Percentiles rank a stretch among this genome's conserved stretches.
These are phyloP conservation scores for Schizosaccharomyces versatilis DNA, from an alignment of 1,139 yeast genomes.

Conservation along the genomic window DNA sequence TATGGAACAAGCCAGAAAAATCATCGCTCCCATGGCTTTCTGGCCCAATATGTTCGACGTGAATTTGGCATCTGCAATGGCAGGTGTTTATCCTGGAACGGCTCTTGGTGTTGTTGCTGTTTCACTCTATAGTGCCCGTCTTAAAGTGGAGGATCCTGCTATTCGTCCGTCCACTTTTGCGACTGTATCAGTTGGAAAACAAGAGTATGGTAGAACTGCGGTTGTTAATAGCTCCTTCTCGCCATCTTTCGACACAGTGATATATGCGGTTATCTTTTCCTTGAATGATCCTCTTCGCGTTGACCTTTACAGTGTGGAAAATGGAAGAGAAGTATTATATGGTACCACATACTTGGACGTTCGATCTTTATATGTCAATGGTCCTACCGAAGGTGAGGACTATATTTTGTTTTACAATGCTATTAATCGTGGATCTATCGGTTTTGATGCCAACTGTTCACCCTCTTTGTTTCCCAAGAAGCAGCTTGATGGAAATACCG, in stretches of 20 bases:
- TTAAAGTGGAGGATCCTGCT: conserved; percentile 42
- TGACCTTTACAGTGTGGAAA: conserved; percentile 51
- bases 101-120: conserved; percentile 72
- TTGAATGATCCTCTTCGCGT: conserved; percentile 63
- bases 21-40: conserved; percentile 72
- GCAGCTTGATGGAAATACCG: conserved; percentile 64
- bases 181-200: conserved; percentile 25
- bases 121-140: conserved; percentile 41
- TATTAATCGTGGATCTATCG: conserved; percentile 54
- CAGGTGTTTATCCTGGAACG: conserved; percentile 61
- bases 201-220: conserved; percentile 42
- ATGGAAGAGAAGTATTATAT: conserved; percentile 13
- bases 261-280: conserved; percentile 46
- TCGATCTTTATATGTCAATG: conserved; percentile 13
- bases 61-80: conserved; percentile 70
- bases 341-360: neutral
- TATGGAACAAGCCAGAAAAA: conserved; percentile 63
- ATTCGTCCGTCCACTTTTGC: conserved; percentile 83
- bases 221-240: conserved; percentile 38
- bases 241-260: conserved; percentile 71
- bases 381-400: conserved; percentile 30
- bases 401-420: conserved; percentile 50
- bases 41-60: conserved; percentile 81
- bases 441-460: conserved; percentile 50
- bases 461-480: conserved; percentile 58